Evolutionary conservation across 768 basidiomycete species (phyloP).

Genomic region (Mycena albidolilacea): DNA sequence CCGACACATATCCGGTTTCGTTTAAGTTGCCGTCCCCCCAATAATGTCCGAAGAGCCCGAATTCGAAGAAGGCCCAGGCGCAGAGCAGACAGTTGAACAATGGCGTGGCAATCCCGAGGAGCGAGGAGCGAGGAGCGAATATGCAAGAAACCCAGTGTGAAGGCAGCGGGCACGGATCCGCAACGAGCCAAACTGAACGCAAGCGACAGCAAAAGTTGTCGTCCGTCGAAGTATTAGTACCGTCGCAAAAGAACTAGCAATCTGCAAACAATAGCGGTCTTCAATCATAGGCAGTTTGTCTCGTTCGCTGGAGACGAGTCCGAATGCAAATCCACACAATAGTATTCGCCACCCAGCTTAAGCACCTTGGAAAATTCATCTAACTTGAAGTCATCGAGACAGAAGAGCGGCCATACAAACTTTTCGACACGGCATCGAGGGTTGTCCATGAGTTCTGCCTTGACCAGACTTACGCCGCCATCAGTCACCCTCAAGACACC

Average conservation of each 20-base stretch:
- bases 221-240: constrained; percentile 4
- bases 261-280: not conserved
- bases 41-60: not conserved
- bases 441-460: not conserved
- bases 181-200: constrained; percentile 15
- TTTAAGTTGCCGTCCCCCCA: not conserved
- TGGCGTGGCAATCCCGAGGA: not conserved
- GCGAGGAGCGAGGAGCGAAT: not conserved
- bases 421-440: not conserved
- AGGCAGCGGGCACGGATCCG: constrained; percentile 23
- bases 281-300: too few relatives aligned
- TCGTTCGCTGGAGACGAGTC: too few relatives aligned
- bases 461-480: not conserved
- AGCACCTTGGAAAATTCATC: not conserved
- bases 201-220: constrained; percentile 1
- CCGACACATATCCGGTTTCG: constrained; percentile 9
- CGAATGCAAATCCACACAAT: too few relatives aligned
- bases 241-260: not conserved
- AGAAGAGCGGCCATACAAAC: not conserved
- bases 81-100: not conserved
- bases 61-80: not conserved
- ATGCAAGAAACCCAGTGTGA: constrained; percentile 10
- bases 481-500: not conserved
- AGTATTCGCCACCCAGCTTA: not conserved
- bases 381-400: not conserved